Conservation (phyloP, 208 protist species). For the Crithidia thermophila region DNA sequence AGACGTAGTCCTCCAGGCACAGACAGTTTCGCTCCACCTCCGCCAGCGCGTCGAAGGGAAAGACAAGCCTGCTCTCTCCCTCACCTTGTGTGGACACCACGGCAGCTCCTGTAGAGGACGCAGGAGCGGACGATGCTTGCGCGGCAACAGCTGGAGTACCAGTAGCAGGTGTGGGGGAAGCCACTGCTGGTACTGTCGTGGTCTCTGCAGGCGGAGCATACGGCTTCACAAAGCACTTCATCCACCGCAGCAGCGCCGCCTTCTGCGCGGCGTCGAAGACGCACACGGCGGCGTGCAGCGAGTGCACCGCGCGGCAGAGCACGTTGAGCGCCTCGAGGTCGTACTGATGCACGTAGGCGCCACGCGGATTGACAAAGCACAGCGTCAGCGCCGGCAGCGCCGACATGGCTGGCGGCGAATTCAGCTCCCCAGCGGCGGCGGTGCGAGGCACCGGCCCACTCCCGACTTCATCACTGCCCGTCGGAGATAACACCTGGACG, state of each 20-base stretch:
- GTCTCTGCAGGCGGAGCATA: background rate
- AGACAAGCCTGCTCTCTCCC: background rate
- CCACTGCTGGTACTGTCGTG: background rate
- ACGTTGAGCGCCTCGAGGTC: conserved; percentile 38
- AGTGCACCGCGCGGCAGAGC: conserved; percentile 26
- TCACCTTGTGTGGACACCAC: background rate
- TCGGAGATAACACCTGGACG: too few relatives aligned
- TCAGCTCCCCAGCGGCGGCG: background rate
- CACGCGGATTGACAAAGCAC: conserved; percentile 27
- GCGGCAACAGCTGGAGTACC: background rate
- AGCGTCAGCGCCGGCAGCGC: conserved; percentile 25
- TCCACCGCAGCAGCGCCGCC: conserved; percentile 13
- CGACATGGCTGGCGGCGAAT: background rate
- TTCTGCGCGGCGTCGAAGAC: conserved; percentile 32
- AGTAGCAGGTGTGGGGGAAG: background rate
- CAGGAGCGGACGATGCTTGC: background rate
- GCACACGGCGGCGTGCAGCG: conserved; percentile 17
- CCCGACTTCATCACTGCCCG: too few relatives aligned
- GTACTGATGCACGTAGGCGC: conserved; percentile 23
- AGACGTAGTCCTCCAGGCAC: conserved; percentile 16
- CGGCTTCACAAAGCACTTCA: background rate
- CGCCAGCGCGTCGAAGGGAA: conserved; percentile 2
- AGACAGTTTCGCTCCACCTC: conserved; percentile 11
- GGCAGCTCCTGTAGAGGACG: background rate
- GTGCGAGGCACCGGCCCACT: too few relatives aligned